phyloP scores from a whole-genome alignment of 495 filamentous ascomycete genomes.

The Hypomontagnella submonticulosa region DNA sequence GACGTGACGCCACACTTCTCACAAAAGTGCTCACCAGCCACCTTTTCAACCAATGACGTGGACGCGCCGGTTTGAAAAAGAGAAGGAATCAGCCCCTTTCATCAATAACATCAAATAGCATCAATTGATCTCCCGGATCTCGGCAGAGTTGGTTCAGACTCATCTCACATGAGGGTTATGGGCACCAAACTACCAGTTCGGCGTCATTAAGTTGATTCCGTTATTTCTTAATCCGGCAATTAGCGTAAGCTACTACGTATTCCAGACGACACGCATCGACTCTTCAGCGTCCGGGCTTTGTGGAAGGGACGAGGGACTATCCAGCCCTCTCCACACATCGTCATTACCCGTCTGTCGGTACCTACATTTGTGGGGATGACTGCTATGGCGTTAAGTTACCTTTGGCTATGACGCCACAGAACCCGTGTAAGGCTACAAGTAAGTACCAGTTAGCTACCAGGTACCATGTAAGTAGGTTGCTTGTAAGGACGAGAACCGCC shows the following conservation, averaged over 20 bases:
- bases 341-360: slow-evolving; percentile 29
- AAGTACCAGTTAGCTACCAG: not conserved
- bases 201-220: slow-evolving; percentile 3
- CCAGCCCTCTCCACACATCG: slow-evolving; percentile 18
- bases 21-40: slow-evolving; percentile 33
- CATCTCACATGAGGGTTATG: slow-evolving; percentile 10
- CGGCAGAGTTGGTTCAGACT: slow-evolving; percentile 24
- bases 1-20: slow-evolving; percentile 39
- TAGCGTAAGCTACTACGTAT: not conserved
- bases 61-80: not conserved
- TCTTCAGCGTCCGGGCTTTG: slow-evolving; percentile 9
- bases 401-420: slow-evolving; percentile 31
- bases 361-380: slow-evolving; percentile 8
- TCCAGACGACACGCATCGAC: slow-evolving; percentile 13
- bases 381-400: slow-evolving; percentile 11
- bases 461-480: not conserved
- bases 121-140: slow-evolving; percentile 26
- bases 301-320: not conserved
- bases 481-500: not conserved
- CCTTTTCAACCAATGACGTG: not conserved
- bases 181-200: not conserved
- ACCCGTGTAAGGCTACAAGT: slow-evolving; percentile 15
- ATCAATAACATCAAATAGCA: too few species aligned
- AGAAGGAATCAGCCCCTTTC: slow-evolving; percentile 3
- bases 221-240: slow-evolving; percentile 11